Evolutionary conservation across 345 rosid species (phyloP).

Genomic region (Excoecaria cochinchinensis): DNA sequence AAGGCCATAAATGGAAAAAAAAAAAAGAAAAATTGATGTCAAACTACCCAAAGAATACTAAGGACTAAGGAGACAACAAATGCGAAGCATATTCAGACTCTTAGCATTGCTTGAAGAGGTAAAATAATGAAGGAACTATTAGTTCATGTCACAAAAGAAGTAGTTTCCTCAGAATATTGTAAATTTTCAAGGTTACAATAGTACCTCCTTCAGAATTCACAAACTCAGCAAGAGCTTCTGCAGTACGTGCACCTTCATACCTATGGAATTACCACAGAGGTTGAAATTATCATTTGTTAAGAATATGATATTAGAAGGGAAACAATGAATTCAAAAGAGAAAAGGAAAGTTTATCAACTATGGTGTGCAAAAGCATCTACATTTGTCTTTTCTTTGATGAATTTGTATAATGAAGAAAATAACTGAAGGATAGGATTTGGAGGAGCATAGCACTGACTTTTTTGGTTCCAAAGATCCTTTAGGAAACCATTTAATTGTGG

Average conservation of each 20-base stretch:
- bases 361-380: neutral
- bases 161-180: neutral
- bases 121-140: neutral
- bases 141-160: neutral
- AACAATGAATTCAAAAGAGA: slow-evolving; percentile 2
- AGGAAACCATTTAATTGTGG: slow-evolving; percentile 93
- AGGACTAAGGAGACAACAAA: neutral
- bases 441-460: slow-evolving; percentile 50
- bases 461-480: slow-evolving; percentile 92
- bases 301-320: neutral
- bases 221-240: slow-evolving; percentile 82
- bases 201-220: slow-evolving; percentile 93
- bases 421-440: neutral
- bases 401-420: neutral
- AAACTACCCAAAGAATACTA: neutral
- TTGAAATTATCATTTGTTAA: neutral
- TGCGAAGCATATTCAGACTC: neutral
- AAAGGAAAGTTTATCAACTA: neutral
- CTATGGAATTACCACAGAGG: slow-evolving; percentile 30
- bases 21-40: neutral
- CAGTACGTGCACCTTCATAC: slow-evolving; percentile 87
- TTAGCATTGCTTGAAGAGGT: neutral
- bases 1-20: neutral
- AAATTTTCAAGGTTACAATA: neutral
- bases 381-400: neutral